phyloP scores from a whole-genome alignment of 2,329 filamentous ascomycete genomes.

The Pestalotiopsis fici region DNA sequence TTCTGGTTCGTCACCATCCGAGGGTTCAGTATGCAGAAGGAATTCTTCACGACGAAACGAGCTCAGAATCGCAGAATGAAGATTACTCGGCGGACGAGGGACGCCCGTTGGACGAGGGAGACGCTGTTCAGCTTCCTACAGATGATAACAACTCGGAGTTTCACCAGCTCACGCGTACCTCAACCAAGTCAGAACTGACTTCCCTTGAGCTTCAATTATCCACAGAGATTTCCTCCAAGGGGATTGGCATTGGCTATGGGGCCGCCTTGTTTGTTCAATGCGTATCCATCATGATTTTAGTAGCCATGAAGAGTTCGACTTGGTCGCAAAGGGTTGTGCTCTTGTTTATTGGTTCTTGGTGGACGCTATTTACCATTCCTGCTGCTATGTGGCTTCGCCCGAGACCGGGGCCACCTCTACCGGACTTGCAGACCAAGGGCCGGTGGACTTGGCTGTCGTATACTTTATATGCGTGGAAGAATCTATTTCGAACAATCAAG shows the following conservation, averaged over 20 bases:
- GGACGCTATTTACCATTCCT: constrained; percentile 88
- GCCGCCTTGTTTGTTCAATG: constrained; percentile 85
- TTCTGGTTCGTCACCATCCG: constrained; percentile 86
- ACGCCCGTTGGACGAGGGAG: constrained; percentile 39
- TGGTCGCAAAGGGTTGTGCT: constrained; percentile 86
- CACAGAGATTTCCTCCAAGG: constrained; percentile 87
- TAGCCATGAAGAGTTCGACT: constrained; percentile 72
- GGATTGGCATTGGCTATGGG: constrained; percentile 91
- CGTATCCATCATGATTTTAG: constrained; percentile 74
- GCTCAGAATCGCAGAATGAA: constrained; percentile 31
- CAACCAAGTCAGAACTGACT: constrained; percentile 53
- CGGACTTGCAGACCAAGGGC: constrained; percentile 39
- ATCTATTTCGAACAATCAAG: constrained; percentile 76
- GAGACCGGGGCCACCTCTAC: constrained; percentile 82
- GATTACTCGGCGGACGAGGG: constrained; percentile 25
- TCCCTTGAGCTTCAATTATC: constrained; percentile 75
- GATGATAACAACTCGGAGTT: constrained; percentile 27
- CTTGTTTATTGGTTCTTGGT: constrained; percentile 87
- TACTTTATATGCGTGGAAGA: constrained; percentile 81
- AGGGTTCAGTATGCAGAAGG: constrained; percentile 33
- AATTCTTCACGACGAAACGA: constrained; percentile 29
- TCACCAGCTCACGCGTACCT: constrained; percentile 35
- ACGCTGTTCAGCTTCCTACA: constrained; percentile 46
- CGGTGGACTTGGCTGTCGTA: constrained; percentile 65
- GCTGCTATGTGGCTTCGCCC: constrained; percentile 85